Evolutionary conservation across 116 monocot genomes (phyloP), one percentile per base, ranked within the genome.

Genomic region (Dioscorea cayenensis): DNA sequence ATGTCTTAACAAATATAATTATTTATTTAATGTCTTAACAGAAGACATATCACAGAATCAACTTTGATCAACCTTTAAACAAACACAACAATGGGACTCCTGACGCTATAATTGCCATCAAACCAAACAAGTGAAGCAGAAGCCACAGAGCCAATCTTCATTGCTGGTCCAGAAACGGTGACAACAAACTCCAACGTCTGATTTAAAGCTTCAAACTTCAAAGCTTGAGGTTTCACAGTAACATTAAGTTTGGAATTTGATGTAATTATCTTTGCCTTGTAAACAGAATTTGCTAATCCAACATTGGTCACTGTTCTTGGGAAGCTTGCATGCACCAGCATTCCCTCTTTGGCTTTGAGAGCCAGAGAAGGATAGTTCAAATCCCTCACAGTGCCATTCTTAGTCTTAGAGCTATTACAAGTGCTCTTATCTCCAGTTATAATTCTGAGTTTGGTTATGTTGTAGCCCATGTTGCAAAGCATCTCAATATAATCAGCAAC

Each of bases 291-390:
- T 14, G 28, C 19, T 0, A 23, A 8, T n/a, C 83, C 83, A 12
- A 78, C 79, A 43, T 83, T 83, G 5, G 78, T 75, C 48, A 76
- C 76, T 4, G 76, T 79, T 22, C 83, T 66, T 0, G 37, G 19
- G 69, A 79, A 79, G 7, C 23, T 49, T 0, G n/a, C 48, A 0
- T 12, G 19, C 52, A 79, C 64, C 2, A 28, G 48, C 23, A 59
- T 55, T 13, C 37, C 43, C 3, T n/a, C n/a, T 9, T 29, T 4
- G 3, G 55, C 71, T 5, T 3, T 17, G 4, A 50, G 5, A 13
- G 76, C 66, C 23, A 81, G 66, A n/a, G 81, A 66, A n/a, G 81
- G 81, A 60, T 81, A 78, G 27, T 75, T 84, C 14, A 79, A 73
- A 18, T 70, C 69, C 3, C 27, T 36, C 0, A 17, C 70, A 0